Evolutionary conservation across 345 rosid genomes (phyloP).

Genomic region (Camelina sativa): DNA sequence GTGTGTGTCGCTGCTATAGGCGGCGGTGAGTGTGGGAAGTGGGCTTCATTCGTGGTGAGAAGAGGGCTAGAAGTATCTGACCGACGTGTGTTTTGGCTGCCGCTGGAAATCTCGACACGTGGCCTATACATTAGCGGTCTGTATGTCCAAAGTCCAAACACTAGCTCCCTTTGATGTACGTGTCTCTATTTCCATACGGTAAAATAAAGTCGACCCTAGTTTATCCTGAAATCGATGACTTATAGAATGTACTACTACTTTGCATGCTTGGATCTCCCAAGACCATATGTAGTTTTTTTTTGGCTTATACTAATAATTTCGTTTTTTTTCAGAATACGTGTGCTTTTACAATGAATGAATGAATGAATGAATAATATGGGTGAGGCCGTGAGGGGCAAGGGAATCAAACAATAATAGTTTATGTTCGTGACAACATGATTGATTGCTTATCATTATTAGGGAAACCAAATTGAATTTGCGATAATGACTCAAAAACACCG

Average conservation of each 20-base stretch:
- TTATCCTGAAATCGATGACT: not conserved
- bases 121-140: not conserved
- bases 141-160: not conserved
- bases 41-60: not conserved
- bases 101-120: conserved; percentile 24
- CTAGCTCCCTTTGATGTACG: not conserved
- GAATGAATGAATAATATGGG: conserved; percentile 26
- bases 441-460: conserved; percentile 14
- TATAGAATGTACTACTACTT: not conserved
- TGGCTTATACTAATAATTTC: too few relatives aligned
- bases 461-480: not conserved
- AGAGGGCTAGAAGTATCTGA: not conserved
- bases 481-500: conserved; percentile 31
- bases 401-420: conserved; percentile 21
- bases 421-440: conserved; percentile 21
- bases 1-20: conserved; percentile 39
- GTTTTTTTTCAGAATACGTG: too few relatives aligned
- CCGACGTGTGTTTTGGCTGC: conserved; percentile 35
- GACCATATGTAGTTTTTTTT: not conserved
- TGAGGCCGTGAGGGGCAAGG: conserved; percentile 1
- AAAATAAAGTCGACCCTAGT: not conserved
- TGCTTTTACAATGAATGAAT: conserved; percentile 22
- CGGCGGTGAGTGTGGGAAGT: conserved; percentile 26
- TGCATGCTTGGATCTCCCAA: conserved; percentile 23
- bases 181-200: not conserved